These are phyloP conservation scores for Blastobotrys persicus DNA, from an alignment of 1,139 yeast species.

Conservation along the genomic window DNA sequence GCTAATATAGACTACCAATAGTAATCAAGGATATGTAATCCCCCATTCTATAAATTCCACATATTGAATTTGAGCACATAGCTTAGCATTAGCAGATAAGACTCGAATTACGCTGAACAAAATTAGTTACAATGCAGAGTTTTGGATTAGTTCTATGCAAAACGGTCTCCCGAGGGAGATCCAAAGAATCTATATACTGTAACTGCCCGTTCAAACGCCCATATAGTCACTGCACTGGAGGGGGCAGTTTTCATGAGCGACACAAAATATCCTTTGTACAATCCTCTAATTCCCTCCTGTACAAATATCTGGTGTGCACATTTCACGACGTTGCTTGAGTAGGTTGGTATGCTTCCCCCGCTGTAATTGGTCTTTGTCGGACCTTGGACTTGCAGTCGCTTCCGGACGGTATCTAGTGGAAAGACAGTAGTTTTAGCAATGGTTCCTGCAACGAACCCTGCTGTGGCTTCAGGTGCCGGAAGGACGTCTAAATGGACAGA, in stretches of 20 bases:
- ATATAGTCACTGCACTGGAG: slow-evolving; percentile 69
- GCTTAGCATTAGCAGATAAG: no score
- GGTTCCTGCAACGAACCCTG: slow-evolving; percentile 78
- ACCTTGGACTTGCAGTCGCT: slow-evolving; percentile 68
- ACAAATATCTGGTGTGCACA: slow-evolving; percentile 43
- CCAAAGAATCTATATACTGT: not conserved
- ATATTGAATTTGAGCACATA: no score
- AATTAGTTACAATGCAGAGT: no score
- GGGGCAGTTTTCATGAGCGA: slow-evolving; percentile 78
- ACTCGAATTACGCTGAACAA: no score
- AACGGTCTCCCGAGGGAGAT: not conserved
- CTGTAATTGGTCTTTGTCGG: slow-evolving; percentile 35
- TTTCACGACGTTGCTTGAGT: slow-evolving; percentile 30
- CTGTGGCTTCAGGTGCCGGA: slow-evolving; percentile 53
- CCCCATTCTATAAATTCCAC: no score
- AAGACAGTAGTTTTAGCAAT: slow-evolving; percentile 70
- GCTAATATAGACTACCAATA: no score
- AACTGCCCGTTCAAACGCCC: slow-evolving; percentile 53
- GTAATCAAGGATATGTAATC: no score
- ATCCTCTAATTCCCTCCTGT: slow-evolving; percentile 61
- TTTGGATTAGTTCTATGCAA: not conserved
- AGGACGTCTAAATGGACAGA: slow-evolving; percentile 10
- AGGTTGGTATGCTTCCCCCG: slow-evolving; percentile 27
- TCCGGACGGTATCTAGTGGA: slow-evolving; percentile 81
- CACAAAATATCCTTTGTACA: slow-evolving; percentile 71